Evolutionary conservation across 192 early-diverging fungal genomes (phyloP), one percentile per base, ranked within the genome.

Genomic region (Bifiguratus adelaidae): DNA sequence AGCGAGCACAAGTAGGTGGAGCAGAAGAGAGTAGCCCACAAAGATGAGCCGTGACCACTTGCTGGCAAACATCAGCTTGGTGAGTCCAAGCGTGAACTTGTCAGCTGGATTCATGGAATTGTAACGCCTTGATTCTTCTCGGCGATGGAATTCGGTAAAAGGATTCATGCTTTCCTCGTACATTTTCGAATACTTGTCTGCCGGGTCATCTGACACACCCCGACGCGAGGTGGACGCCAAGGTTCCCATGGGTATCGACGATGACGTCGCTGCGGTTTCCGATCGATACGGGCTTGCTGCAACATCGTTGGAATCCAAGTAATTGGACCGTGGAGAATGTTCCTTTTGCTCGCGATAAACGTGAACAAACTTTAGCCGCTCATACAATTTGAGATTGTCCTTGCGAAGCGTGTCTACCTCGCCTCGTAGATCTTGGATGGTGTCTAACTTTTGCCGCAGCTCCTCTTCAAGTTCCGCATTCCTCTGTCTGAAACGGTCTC

Each of bases 161-260:
- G 91, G 93, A 56, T 97, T 90, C 60, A 92, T 73, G 30, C 68
- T 78, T 27, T 82, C 84, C 59, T 97, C 93, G 48, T 97, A 97
- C 44, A 89, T 61, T 20, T 69, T 63, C 15, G 74, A 60, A 70
- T 92, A 92, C 38, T 83, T 82, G 44, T 72, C 74, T 8, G 66
- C 58, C 7, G 70, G 70, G 73, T 81, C 44, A 24, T 66, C 24
- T 41, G 50, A 49, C 50, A 50, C 50, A 57, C 52, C 37, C 58
- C 53, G 26, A 5, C 37, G 37, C 13, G 37, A 13, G 15, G 5
- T 1, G 7, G 37, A 20, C 37, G 13, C 15, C 7, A 20, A 40
- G n/a, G n/a, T n/a, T n/a, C n/a, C n/a, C n/a, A n/a, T n/a, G n/a
- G n/a, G n/a, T n/a, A n/a, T n/a, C 37, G 37, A 15, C 37, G 37